Evolutionary conservation across 768 basidiomycete species (phyloP), one percentile per base, ranked within the genome.

Genomic region (Mycena albidolilacea): DNA sequence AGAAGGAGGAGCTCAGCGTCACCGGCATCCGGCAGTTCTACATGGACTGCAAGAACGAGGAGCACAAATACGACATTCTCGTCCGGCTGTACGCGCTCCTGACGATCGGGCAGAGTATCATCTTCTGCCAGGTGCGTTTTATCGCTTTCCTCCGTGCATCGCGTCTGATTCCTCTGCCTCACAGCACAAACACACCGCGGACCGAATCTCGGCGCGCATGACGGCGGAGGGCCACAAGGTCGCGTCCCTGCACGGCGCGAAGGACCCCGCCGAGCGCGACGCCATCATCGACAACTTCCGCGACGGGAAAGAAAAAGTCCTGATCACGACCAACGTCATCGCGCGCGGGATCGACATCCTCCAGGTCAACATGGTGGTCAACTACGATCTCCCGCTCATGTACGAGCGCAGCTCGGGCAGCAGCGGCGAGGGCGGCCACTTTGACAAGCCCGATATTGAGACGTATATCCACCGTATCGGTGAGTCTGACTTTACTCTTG

Each of bases 341-440:
- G 97, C 98, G 1, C 92, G 98, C 19, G 98, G 98, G 54, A 99
- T 99, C 84, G 98, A 99, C 78, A 98, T 99, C 79, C 87, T 96
- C 67, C 97, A 98, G 85, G 98, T 99, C 78, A 99, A 98, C 87
- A 97, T 99, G 97, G 97, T 99, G n/a, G 96, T 99, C 82, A 99
- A 99, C 84, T 99, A 99, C 80, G 97, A 98, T 80, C 88, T 98
- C 37, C 97, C 97, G 0, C 84, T 96, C 58, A 90, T 95, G 89
- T 92, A 90, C 76, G 93, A 95, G 78, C 91, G 93, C 15, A 84
- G 86, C 66, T 82, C 84, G 75, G 77, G 80, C 8, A 82, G 80
- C 30, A 92, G 94, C n/a, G 75, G 71, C 41, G 64, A 61, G 1
- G 71, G 68, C 8, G 75, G 75, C 48, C 38, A 58, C 37, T 38